Evolutionary conservation across 495 filamentous ascomycete genomes (phyloP), one percentile per base, ranked within the genome.

Genomic region (Lophiostoma macrostomum): DNA sequence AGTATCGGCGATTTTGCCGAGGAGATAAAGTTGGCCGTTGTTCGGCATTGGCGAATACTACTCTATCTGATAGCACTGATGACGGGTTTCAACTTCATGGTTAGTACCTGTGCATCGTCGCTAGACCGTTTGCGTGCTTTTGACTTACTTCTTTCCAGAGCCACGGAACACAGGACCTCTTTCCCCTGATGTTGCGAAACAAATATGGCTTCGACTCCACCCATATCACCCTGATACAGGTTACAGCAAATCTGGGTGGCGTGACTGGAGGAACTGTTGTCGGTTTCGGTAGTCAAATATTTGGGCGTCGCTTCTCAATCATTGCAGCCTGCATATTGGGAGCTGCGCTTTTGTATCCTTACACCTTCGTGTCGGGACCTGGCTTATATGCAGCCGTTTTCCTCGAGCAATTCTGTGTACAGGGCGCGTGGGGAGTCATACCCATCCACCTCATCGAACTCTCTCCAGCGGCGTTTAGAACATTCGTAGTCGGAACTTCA

Each of bases 11-110:
- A 80, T 1, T 91, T 91, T 65, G 22, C 91, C 10, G 68, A 72
- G 0, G 86, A 91, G 66, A 86, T 86, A 23, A 85, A 84, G 58
- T 80, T 89, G 0, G 87, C 86, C 0, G 55, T 93, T 8, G 80
- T 78, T 57, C 77, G 78, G 8, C 86, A 94, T 65, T 91, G 88
- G 88, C 43, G 88, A 14, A 66, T 91, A 6, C 71, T 91, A 28
- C 69, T 81, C 35, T 94, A 94, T 67, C 69, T 91, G 23, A 85
- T 91, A 16, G 67, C 91, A 19, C 73, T 94, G 13, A 91, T 91
- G 88, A 80, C 88, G 4, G 88, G 88, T 0, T 91, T 94, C 76
- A 91, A 90, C 67, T 91, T 91, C 67, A 88, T 91, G 86, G 76
- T 80, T 67, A 35, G 65, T 58, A 53, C 42, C 37, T n/a, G n/a